Base-by-base conservation (phyloP, 2,329 filamentous ascomycete genomes). In the Neobulgaria alba region DNA sequence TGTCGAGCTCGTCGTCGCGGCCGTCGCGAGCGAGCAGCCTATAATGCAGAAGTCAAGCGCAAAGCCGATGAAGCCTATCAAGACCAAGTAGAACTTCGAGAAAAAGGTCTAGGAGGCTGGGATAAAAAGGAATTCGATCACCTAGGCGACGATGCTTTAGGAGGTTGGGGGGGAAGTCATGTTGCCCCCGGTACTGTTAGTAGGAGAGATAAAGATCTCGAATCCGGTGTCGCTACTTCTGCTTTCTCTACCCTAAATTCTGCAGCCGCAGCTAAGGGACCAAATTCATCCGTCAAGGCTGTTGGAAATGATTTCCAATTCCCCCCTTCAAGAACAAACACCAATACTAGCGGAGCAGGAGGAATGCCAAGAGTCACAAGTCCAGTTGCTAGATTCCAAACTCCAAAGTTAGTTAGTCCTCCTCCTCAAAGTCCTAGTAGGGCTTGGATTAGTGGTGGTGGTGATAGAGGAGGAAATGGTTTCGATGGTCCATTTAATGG, bases 1-100 rank as follows among this genome's bases (percentile, higher is more conserved):
- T 61, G 75, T 54, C 66, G 66, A 31, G 73, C 79, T 57, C 68
- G 75, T 29, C 66, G 68, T 31, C 61, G 61, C 0, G 77, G 77
- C 10, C 64, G 65, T 15, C 55, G 53, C 16, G 76, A 80, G 55
- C 72, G 73, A 29, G 62, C 63, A 3, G 51, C 47, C 12, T 60
- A 59, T 41, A 54, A 58, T 26, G 52, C 54, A 5, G 47, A 51
- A 19, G 44, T 59, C 9, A 55, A 59, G 26, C 52, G 48, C 31
- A 53, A 59, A 33, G 54, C 52, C n/a, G 46, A 58, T 20, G 50
- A 57, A 3, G 46, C 48, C 1, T 53, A 52, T 35, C 34, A 35
- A 23, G 46, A 56, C n/a, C 50, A 57, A 20, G 54, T 57, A 43
- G 52, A 56, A 23, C 42, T 58, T 3, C 49, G 48, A n/a, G 50